Conservation (phyloP, 2,329 filamentous ascomycete species). For the Paecilomyces fulvus region DNA sequence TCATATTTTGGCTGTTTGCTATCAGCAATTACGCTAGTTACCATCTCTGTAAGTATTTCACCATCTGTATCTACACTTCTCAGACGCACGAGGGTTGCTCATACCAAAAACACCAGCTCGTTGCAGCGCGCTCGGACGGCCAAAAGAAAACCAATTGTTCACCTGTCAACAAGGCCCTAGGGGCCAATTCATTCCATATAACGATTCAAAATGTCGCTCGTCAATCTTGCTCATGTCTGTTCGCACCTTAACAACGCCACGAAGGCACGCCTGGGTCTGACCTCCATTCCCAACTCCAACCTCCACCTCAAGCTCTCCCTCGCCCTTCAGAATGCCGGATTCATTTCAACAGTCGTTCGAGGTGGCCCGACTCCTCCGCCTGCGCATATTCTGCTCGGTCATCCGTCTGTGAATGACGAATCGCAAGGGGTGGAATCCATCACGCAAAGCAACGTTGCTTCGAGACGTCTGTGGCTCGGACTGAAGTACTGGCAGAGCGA, state of each 20-base stretch:
- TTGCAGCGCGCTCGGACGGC: neutral
- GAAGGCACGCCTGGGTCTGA: slow-evolving; percentile 72
- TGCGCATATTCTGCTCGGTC: slow-evolving; percentile 44
- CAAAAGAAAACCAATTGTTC: neutral
- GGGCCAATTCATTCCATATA: slow-evolving; percentile 11
- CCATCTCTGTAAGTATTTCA: neutral
- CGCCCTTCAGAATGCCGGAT: slow-evolving; percentile 72
- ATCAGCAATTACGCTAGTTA: neutral
- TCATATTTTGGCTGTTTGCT: neutral
- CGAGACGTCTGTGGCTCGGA: slow-evolving; percentile 73
- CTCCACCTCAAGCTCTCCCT: slow-evolving; percentile 69
- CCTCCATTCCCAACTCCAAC: slow-evolving; percentile 71
- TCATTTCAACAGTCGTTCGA: slow-evolving; percentile 71
- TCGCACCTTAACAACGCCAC: slow-evolving; percentile 87
- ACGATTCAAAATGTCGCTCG: slow-evolving; percentile 55
- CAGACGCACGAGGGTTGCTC: neutral
- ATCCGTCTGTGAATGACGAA: slow-evolving; percentile 34
- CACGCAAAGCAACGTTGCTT: slow-evolving; percentile 63
- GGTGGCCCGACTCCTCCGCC: slow-evolving; percentile 54
- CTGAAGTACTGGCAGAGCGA: slow-evolving; percentile 82
- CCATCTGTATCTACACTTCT: neutral
- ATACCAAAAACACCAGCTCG: neutral
- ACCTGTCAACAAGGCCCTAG: slow-evolving; percentile 7
- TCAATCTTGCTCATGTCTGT: slow-evolving; percentile 70
- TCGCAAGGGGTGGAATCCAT: slow-evolving; percentile 41